Evolutionary conservation across 495 filamentous ascomycete genomes (phyloP).

Genomic region (Clohesyomyces aquaticus): DNA sequence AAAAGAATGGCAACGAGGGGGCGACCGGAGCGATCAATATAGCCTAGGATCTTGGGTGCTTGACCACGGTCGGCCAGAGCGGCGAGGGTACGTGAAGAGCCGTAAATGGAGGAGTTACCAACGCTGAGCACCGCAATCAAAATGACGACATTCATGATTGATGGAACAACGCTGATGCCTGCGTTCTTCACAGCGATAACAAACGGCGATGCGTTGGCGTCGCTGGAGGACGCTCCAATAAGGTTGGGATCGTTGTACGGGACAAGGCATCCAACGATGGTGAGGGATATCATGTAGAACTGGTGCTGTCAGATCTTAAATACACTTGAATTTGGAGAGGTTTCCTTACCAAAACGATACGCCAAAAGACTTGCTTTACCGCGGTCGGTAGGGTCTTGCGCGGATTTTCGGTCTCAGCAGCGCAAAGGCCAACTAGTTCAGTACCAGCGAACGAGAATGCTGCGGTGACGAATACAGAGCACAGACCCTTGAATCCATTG

Average conservation of each 20-base stretch:
- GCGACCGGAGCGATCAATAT: conserved; percentile 49
- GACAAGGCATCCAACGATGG: conserved; percentile 47
- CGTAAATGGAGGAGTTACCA: conserved; percentile 48
- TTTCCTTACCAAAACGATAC: conserved; percentile 68
- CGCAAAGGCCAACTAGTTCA: conserved; percentile 87
- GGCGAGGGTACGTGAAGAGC: conserved; percentile 47
- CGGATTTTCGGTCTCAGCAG: conserved; percentile 86
- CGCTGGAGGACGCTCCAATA: conserved; percentile 36
- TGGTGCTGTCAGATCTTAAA: conserved; percentile 6
- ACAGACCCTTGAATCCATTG: conserved; percentile 92
- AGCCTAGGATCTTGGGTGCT: conserved; percentile 47
- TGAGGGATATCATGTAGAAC: conserved; percentile 48
- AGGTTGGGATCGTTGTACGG: conserved; percentile 45
- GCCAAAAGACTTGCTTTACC: conserved; percentile 95
- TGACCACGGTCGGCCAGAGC: conserved; percentile 48
- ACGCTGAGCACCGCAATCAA: conserved; percentile 47
- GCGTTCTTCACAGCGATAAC: conserved; percentile 48
- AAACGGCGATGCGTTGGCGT: conserved; percentile 47
- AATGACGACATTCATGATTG: conserved; percentile 50
- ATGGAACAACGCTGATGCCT: conserved; percentile 45
- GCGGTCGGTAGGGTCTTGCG: conserved; percentile 86
- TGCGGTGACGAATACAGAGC: conserved; percentile 90
- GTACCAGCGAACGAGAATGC: conserved; percentile 93
- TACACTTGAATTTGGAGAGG: not conserved
- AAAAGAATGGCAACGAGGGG: conserved; percentile 71